Evolutionary conservation across 2,329 filamentous ascomycete species (phyloP), one percentile per base, ranked within the genome.

Genomic region (Epichloe baconii): DNA sequence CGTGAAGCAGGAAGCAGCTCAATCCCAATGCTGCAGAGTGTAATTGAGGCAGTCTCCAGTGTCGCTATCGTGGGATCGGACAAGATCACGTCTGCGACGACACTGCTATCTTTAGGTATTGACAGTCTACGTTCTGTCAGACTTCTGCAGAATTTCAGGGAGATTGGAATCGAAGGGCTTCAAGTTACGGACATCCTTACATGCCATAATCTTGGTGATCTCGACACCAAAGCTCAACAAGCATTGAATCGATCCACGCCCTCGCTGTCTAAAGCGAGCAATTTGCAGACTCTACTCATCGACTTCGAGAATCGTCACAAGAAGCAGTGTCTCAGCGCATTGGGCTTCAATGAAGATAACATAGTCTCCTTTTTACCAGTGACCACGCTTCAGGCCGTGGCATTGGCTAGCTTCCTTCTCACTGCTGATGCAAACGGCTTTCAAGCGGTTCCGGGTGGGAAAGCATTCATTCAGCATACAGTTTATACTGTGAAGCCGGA

Each of bases 71-170:
- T 43, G 17, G 19, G 14, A 43, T 43, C 41, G 12, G 17, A 43
- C 11, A 43, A 11, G n/a, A 43, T 43, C 19, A 43, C 41, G 11
- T 43, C 41, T 43, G n/a, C 41, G 11, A 43, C 41, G 19, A 43
- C 41, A 14, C 17, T 43, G 3, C 19, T 43, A 21, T 43, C 41
- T 12, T 21, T 43, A 19, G 66, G 65, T 2, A 51, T 68, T n/a
- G 66, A 68, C 48, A 67, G 65, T 57, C 58, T 68, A 3, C 56
- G 61, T 5, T 64, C 64, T 4, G 66, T 68, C 62, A 56, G 58
- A 2, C 50, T 67, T 3, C 53, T 66, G n/a, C 64, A 63, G 15
- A 58, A 57, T 21, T 51, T 66, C 11, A 57, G 63, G 34, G 59
- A 61, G 53, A 50, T 48, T 54, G 15, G 47, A 44, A 14, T 36